A percentile compares a stretch with the other conserved stretches of the same genome.
These are phyloP conservation scores for Kwoniella dendrophila DNA, from an alignment of 768 basidiomycete species.

Conservation along the genomic window DNA sequence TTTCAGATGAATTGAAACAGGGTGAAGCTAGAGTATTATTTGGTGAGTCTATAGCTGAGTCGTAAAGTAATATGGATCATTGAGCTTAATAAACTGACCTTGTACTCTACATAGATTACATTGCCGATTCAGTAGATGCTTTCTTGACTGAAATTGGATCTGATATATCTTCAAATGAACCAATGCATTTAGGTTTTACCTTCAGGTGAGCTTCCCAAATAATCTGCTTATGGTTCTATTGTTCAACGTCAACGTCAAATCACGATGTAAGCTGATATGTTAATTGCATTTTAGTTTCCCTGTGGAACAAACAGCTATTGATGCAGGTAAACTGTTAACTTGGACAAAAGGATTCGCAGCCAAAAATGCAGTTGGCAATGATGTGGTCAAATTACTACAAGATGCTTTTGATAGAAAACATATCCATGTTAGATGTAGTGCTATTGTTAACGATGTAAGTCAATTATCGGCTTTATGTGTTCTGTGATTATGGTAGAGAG, in stretches of 20 bases:
- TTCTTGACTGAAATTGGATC: conserved; percentile 74
- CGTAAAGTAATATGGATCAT: too few relatives aligned
- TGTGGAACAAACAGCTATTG: conserved; percentile 92
- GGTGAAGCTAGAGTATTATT: conserved; percentile 87
- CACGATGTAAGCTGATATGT: not conserved
- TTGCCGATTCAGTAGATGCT: conserved; percentile 92
- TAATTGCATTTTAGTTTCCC: conserved; percentile 69
- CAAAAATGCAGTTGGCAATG: conserved; percentile 83
- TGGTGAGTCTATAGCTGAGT: conserved; percentile 61
- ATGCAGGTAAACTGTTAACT: conserved; percentile 83
- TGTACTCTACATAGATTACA: conserved; percentile 70
- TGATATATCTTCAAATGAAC: conserved; percentile 49
- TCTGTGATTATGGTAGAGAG: not conserved
- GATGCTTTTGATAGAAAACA: conserved; percentile 90
- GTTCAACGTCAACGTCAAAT: not conserved
- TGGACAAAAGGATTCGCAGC: conserved; percentile 91
- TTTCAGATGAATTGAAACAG: conserved; percentile 88
- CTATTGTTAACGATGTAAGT: conserved; percentile 89
- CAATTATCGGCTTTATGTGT: not conserved
- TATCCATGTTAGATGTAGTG: conserved; percentile 86
- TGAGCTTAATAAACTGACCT: conserved; percentile 20
- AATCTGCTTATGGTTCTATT: not conserved
- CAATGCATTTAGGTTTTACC: conserved; percentile 79
- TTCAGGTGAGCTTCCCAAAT: conserved; percentile 60
- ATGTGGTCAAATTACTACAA: conserved; percentile 85